A percentile compares a stretch with the other conserved stretches of the same genome.
Evolutionary conservation across 2,329 filamentous ascomycete species (phyloP).

Genomic region (Pseudocercospora musae): DNA sequence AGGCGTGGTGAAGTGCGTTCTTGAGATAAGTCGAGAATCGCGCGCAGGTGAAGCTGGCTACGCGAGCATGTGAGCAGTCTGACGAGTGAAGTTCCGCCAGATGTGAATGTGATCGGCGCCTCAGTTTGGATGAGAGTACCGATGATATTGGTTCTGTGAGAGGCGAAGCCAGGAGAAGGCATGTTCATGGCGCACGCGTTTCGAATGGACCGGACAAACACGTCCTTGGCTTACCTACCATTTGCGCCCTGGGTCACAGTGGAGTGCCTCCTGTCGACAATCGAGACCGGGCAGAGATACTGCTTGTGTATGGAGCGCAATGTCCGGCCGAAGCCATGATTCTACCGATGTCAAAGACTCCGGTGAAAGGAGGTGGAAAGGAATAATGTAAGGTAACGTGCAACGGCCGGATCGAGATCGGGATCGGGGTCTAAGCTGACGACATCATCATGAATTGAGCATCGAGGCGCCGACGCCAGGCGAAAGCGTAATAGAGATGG

Average conservation of each 20-base stretch:
- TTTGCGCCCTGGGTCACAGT: not conserved
- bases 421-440: not conserved
- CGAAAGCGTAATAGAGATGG: not conserved
- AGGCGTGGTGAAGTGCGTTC: not conserved
- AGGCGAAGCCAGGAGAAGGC: not conserved
- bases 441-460: not conserved
- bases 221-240: slow-evolving; percentile 3
- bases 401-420: not conserved
- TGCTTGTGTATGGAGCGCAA: not conserved
- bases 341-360: no score
- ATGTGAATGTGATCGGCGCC: not conserved
- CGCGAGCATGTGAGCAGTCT: slow-evolving; percentile 2
- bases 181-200: not conserved
- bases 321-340: no score
- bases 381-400: not conserved
- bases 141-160: not conserved
- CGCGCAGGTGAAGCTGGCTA: not conserved
- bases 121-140: not conserved
- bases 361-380: not conserved
- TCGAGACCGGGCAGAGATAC: not conserved
- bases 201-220: slow-evolving; percentile 1
- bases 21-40: not conserved
- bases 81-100: not conserved
- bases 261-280: not conserved
- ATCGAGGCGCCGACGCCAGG: not conserved